phyloP scores from a whole-genome alignment of 345 rosid species.

The Streptanthus diversifolius region DNA sequence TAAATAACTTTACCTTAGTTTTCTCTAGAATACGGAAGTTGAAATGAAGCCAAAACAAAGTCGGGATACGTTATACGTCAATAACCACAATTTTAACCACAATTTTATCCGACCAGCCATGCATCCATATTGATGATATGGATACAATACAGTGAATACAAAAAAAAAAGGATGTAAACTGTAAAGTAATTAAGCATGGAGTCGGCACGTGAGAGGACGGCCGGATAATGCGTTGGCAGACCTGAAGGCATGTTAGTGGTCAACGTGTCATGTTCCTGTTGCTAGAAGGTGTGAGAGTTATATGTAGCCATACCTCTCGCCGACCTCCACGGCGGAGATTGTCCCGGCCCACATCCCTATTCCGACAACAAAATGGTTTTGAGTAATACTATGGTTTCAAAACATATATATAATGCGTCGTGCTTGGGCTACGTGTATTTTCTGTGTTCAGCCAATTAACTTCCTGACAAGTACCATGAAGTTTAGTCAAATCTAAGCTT shows the following conservation, averaged over 20 bases:
- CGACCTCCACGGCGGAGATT: slow-evolving; percentile 32
- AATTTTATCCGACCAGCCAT: background rate
- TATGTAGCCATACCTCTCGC: slow-evolving; percentile 19
- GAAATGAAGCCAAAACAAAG: background rate
- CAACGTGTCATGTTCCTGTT: background rate
- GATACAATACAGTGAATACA: slow-evolving; percentile 6
- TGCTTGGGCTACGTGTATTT: slow-evolving; percentile 16
- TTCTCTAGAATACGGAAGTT: background rate
- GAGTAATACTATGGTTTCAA: background rate
- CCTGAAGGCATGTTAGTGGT: slow-evolving; percentile 7
- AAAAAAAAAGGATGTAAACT: background rate
- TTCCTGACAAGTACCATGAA: background rate
- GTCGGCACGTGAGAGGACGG: slow-evolving; percentile 22
- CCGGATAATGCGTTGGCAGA: background rate
- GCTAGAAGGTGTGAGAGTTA: slow-evolving; percentile 1
- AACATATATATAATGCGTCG: background rate
- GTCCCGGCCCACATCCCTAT: slow-evolving; percentile 25
- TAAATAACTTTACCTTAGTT: background rate
- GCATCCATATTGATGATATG: background rate
- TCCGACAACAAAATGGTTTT: background rate
- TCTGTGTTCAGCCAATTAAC: background rate
- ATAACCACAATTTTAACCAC: too few relatives aligned
- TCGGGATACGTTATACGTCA: background rate
- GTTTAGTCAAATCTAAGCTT: slow-evolving; percentile 8
- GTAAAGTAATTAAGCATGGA: background rate